phyloP scores from a whole-genome alignment of 129 eudicot species.

The Erigeron canadensis region DNA sequence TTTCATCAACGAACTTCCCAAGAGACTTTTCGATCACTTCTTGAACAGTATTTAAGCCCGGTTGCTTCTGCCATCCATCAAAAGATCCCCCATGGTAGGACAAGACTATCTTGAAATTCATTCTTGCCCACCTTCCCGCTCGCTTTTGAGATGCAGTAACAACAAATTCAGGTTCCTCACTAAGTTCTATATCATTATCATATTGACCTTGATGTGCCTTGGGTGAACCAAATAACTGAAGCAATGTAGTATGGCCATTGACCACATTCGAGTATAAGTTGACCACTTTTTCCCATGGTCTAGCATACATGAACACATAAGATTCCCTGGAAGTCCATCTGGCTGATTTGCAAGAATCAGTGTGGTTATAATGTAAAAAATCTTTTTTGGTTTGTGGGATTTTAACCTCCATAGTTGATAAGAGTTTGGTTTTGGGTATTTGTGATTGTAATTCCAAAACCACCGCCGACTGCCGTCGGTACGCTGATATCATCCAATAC shows the following conservation, averaged over 20 bases:
- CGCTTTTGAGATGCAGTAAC: constrained; percentile 38
- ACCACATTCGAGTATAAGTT: constrained; percentile 69
- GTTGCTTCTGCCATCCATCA: constrained; percentile 99
- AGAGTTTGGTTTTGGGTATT: constrained; percentile 3
- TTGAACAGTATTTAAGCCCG: constrained; percentile 87
- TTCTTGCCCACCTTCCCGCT: constrained; percentile 84
- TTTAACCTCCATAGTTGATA: constrained; percentile 18
- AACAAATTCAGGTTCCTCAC: constrained; percentile 41
- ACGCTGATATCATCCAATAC: constrained; percentile 27
- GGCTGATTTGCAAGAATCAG: constrained; percentile 61
- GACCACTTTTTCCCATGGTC: constrained; percentile 74
- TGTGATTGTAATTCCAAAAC: constrained; percentile 28
- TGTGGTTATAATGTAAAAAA: constrained; percentile 62
- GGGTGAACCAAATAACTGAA: constrained; percentile 41
- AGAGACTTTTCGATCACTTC: constrained; percentile 74
- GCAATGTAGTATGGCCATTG: constrained; percentile 50
- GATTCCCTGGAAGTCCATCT: constrained; percentile 94
- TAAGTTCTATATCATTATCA: constrained; percentile 43
- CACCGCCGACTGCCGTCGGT: constrained; percentile 29
- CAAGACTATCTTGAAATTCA: constrained; percentile 66
- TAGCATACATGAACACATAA: constrained; percentile 74
- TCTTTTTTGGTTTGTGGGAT: constrained; percentile 29
- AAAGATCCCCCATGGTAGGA: constrained; percentile 87
- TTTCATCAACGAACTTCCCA: constrained; percentile 86
- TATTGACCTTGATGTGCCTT: constrained; percentile 43